These are phyloP conservation scores for Allomyces macrogynus DNA, from an alignment of 192 early-diverging fungal species.

Conservation along the genomic window DNA sequence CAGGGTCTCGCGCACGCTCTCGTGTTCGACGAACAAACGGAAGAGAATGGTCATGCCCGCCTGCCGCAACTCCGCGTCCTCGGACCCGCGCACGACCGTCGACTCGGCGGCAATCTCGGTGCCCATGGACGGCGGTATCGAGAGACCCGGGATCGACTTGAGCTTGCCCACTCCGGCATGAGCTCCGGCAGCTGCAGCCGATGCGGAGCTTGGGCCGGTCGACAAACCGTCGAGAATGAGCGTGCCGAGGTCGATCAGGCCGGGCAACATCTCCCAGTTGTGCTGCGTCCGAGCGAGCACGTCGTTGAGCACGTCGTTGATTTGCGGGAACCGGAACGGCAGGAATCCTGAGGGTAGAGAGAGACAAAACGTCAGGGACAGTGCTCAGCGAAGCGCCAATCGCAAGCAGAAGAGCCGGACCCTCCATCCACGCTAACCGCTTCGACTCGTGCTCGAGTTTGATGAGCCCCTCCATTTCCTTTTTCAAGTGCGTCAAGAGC, in stretches of 20 bases:
- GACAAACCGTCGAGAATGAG: not conserved
- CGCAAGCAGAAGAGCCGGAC: not conserved
- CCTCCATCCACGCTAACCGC: not conserved
- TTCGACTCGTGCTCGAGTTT: not conserved
- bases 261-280: not conserved
- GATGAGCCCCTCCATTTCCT: not conserved
- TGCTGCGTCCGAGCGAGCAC: not conserved
- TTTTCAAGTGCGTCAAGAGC: not conserved
- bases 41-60: not conserved
- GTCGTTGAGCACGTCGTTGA: not conserved
- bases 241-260: not conserved
- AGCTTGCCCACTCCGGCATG: no score
- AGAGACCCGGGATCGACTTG: no score
- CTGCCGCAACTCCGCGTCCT: no score
- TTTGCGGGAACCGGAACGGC: not conserved
- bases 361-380: not conserved
- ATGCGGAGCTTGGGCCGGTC: not conserved
- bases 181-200: no score
- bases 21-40: not conserved
- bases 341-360: not conserved
- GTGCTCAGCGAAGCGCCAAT: not conserved
- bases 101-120: no score
- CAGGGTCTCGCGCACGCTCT: not conserved
- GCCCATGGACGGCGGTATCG: no score
- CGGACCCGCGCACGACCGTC: no score